A percentile compares a stretch with the other conserved stretches of the same genome.
Evolutionary conservation across 1,284 basidiomycete species (phyloP).

Genomic region (Boletus chippewaensis): DNA sequence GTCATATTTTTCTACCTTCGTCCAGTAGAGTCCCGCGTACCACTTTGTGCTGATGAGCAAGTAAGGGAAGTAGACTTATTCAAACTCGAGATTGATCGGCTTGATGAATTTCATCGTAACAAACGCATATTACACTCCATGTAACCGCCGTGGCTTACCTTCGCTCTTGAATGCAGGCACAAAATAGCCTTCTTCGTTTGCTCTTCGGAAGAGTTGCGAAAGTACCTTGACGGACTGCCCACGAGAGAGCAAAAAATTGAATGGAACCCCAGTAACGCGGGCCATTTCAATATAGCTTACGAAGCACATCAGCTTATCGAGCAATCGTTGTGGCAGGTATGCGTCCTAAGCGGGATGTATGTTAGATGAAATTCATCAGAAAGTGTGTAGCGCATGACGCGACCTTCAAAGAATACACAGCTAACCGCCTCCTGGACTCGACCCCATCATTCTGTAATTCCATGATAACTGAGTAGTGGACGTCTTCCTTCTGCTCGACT

Average conservation of each 20-base stretch:
- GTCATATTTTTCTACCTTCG: conserved; percentile 86
- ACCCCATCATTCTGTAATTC: conserved; percentile 92
- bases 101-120: conserved; percentile 88
- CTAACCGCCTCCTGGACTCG: conserved; percentile 82
- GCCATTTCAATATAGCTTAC: conserved; percentile 96
- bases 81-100: conserved; percentile 96
- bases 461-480: conserved; percentile 95
- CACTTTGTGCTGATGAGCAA: conserved; percentile 95
- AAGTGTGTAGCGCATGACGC: conserved; percentile 4
- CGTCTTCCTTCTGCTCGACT: conserved; percentile 96
- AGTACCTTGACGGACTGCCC: conserved; percentile 97
- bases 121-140: conserved; percentile 41
- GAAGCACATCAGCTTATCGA: conserved; percentile 97
- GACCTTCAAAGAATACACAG: conserved; percentile 95
- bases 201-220: conserved; percentile 87
- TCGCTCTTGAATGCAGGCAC: conserved; percentile 80
- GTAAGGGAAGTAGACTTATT: conserved; percentile 97
- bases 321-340: conserved; percentile 86
- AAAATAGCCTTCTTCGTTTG: conserved; percentile 82
- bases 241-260: conserved; percentile 86
- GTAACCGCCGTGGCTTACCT: conserved; percentile 39
- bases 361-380: conserved; percentile 1
- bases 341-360: conserved; percentile 61
- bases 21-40: conserved; percentile 96
- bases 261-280: conserved; percentile 95